phyloP scores from a whole-genome alignment of 1,284 basidiomycete species.

The Sanghuangporus sanghuang region DNA sequence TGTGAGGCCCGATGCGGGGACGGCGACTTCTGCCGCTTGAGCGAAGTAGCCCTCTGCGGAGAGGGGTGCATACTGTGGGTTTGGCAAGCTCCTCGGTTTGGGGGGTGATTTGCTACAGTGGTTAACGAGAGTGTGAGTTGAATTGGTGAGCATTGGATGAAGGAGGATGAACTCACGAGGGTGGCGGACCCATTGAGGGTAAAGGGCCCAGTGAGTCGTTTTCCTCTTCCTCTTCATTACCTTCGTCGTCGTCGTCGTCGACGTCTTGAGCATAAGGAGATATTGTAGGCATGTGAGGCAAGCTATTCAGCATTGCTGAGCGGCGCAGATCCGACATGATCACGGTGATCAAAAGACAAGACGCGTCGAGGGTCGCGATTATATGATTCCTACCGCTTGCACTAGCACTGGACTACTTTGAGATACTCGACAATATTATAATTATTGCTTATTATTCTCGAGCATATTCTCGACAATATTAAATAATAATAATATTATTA shows the following conservation, averaged over 20 bases:
- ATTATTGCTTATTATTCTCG: no score
- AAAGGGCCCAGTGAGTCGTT: conserved; percentile 59
- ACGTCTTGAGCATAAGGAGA: conserved; percentile 18
- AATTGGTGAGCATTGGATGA: not conserved
- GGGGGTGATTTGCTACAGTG: not conserved
- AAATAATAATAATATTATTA: no score
- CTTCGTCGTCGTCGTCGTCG: conserved; percentile 40
- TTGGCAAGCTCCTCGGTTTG: conserved; percentile 36
- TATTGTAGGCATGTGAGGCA: conserved; percentile 46
- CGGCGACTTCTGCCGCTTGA: conserved; percentile 69
- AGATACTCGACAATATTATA: no score
- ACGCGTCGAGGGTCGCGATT: not conserved
- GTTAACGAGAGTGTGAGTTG: not conserved
- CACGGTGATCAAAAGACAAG: not conserved
- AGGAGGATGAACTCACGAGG: conserved; percentile 40
- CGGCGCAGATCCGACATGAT: conserved; percentile 66
- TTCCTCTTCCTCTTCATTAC: conserved; percentile 57
- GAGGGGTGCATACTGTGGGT: conserved; percentile 63
- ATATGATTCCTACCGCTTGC: no score
- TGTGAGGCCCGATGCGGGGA: conserved; percentile 56
- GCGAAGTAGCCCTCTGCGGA: conserved; percentile 72
- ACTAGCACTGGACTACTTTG: no score
- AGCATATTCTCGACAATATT: no score
- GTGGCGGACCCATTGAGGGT: conserved; percentile 53
- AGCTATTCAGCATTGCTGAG: conserved; percentile 62